Evolutionary conservation across 345 rosid genomes (phyloP).

Genomic region (Orychophragmus violaceus): DNA sequence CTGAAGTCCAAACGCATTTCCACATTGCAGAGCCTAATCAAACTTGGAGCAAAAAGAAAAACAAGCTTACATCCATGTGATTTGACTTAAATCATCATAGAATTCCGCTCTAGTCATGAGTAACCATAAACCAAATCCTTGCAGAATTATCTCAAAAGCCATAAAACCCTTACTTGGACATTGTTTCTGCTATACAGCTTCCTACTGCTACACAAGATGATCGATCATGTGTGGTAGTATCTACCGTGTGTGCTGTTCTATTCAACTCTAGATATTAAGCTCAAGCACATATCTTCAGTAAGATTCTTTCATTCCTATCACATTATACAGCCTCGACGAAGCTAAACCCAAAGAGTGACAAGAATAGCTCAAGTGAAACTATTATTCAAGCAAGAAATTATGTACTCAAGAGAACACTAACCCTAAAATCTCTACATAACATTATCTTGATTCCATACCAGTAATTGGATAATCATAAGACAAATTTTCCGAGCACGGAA

Average conservation of each 20-base stretch:
- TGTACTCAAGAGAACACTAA: too few species aligned
- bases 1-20: too few species aligned
- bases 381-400: neutral
- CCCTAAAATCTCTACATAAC: neutral
- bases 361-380: too few species aligned
- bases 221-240: neutral
- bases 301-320: neutral
- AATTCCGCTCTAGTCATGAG: too few species aligned
- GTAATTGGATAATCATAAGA: neutral
- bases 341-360: neutral
- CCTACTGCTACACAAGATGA: neutral
- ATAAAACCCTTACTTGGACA: too few species aligned
- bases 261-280: neutral
- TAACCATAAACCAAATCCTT: too few species aligned
- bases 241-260: neutral
- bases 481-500: neutral
- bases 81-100: too few species aligned
- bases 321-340: neutral
- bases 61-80: too few species aligned
- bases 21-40: too few species aligned
- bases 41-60: too few species aligned
- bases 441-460: neutral
- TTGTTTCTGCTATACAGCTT: too few species aligned
- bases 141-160: too few species aligned
- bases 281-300: neutral